Evolutionary conservation across 1,284 basidiomycete genomes (phyloP).

Genomic region (Melampsora americana): DNA sequence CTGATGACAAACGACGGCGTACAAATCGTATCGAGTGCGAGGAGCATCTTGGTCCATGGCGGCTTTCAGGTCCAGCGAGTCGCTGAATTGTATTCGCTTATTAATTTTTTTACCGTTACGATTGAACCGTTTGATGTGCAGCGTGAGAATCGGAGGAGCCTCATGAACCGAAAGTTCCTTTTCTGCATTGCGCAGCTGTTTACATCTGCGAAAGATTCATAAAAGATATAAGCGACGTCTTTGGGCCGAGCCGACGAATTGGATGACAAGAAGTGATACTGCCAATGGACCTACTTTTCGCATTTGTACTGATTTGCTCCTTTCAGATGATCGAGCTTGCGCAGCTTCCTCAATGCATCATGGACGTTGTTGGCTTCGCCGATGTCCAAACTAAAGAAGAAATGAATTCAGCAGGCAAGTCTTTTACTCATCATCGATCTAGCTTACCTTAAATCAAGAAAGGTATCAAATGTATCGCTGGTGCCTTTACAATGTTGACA

Average conservation of each 20-base stretch:
- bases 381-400: slow-evolving; percentile 66
- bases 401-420: neutral
- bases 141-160: slow-evolving; percentile 82
- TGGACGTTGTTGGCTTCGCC: slow-evolving; percentile 64
- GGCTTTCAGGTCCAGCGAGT: slow-evolving; percentile 69
- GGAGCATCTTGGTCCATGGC: slow-evolving; percentile 75
- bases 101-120: slow-evolving; percentile 82
- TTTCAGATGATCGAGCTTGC: slow-evolving; percentile 74
- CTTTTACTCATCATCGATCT: neutral
- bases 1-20: slow-evolving; percentile 88
- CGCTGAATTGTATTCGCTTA: slow-evolving; percentile 72
- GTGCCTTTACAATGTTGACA: slow-evolving; percentile 78
- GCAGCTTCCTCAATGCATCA: slow-evolving; percentile 77
- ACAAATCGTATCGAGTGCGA: slow-evolving; percentile 76
- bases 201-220: slow-evolving; percentile 64
- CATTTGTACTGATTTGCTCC: slow-evolving; percentile 97
- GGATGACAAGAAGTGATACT: slow-evolving; percentile 21
- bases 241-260: neutral
- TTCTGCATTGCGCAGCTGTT: slow-evolving; percentile 77
- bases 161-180: slow-evolving; percentile 84
- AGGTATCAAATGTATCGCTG: slow-evolving; percentile 94
- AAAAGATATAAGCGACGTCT: slow-evolving; percentile 1
- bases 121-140: slow-evolving; percentile 96
- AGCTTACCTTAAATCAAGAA: slow-evolving; percentile 71
- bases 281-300: slow-evolving; percentile 72